phyloP scores from a whole-genome alignment of 139 green algal genomes.

The Coelastrella sp. region DNA sequence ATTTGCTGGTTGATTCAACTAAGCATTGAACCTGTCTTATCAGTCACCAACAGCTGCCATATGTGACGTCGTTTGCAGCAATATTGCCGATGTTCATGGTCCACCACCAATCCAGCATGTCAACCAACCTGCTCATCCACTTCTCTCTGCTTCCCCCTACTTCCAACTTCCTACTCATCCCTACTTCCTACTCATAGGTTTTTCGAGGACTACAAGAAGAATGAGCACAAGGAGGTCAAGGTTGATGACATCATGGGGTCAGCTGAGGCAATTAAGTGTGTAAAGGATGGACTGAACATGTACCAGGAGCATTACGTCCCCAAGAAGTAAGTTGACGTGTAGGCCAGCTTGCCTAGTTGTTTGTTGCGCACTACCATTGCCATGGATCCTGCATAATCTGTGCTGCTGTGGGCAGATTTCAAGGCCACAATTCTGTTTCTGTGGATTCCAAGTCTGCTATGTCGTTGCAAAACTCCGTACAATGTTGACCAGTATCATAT shows the following conservation, averaged over 20 bases:
- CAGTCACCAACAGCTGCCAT: no score
- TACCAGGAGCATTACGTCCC: conserved; percentile 85
- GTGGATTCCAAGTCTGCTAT: neutral
- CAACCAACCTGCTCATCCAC: no score
- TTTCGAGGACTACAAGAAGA: conserved; percentile 98
- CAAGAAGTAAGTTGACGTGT: conserved; percentile 78
- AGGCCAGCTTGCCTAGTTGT: conserved; percentile 17
- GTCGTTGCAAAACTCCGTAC: no score
- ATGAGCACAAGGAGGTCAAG: conserved; percentile 94
- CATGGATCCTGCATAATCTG: neutral
- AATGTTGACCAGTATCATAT: neutral
- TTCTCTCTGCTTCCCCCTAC: neutral
- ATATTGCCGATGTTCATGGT: no score
- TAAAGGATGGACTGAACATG: conserved; percentile 80
- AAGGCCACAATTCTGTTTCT: no score
- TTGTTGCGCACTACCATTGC: neutral
- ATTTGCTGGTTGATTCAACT: no score
- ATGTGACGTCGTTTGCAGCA: neutral
- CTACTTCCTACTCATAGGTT: conserved; percentile 64
- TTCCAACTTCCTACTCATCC: neutral
- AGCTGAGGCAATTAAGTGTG: conserved; percentile 76
- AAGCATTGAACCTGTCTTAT: no score
- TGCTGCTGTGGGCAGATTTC: no score
- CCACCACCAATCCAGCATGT: no score
- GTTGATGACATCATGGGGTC: conserved; percentile 93